Conservation (phyloP, 2,329 filamentous ascomycete species). For the Aspergillus sp. region DNA sequence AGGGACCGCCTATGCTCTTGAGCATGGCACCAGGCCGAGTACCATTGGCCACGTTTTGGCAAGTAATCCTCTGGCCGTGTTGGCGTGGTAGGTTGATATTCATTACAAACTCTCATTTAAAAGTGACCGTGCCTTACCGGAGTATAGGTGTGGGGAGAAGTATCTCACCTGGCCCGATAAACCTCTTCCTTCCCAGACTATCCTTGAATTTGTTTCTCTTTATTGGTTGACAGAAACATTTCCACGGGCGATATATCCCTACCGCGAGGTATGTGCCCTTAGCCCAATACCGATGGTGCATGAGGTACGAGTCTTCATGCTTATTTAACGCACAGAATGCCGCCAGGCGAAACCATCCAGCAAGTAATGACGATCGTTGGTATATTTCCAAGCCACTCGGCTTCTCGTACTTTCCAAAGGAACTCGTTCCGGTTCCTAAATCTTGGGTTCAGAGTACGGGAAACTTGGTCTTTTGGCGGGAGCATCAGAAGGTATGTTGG, state of each 20-base stretch:
- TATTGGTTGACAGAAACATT: conserved; percentile 36
- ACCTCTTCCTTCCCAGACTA: conserved; percentile 21
- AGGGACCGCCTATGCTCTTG: conserved; percentile 19
- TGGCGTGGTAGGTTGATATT: conserved; percentile 20
- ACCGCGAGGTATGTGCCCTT: conserved; percentile 19
- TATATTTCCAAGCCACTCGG: conserved; percentile 40
- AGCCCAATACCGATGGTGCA: neutral
- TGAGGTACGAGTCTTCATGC: neutral
- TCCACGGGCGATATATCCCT: conserved; percentile 26
- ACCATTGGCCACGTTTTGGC: conserved; percentile 30
- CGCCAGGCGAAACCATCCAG: neutral
- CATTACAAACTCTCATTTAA: neutral
- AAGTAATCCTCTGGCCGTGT: conserved; percentile 22
- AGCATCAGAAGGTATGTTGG: conserved; percentile 25
- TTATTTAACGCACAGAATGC: neutral
- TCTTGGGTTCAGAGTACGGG: conserved; percentile 28
- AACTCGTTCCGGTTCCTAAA: conserved; percentile 35
- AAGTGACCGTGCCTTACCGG: neutral
- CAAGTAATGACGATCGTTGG: conserved; percentile 7
- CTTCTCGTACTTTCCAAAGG: conserved; percentile 39
- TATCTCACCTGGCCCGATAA: conserved; percentile 31
- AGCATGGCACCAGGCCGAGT: conserved; percentile 25
- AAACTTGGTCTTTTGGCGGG: conserved; percentile 30
- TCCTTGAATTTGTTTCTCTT: conserved; percentile 26
- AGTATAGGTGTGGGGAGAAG: conserved; percentile 33